Conservation (phyloP, 495 filamentous ascomycete genomes). For the Wilcoxina mikolae region DNA sequence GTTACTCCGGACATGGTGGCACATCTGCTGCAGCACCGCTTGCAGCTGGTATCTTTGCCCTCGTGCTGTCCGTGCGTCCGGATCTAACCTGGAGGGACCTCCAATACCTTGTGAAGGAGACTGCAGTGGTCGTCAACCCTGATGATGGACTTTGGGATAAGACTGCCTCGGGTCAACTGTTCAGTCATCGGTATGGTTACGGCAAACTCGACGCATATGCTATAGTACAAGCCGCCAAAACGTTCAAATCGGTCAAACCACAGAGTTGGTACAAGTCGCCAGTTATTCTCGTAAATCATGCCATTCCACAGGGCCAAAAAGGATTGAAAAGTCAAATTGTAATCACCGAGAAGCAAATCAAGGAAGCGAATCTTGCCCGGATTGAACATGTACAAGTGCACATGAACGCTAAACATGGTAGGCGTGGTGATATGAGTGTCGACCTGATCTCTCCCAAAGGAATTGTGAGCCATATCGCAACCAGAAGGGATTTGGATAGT, state of each 20-base stretch:
- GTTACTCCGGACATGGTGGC: conserved; percentile 67
- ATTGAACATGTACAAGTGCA: conserved; percentile 93
- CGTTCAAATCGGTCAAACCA: conserved; percentile 81
- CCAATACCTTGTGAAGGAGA: conserved; percentile 77
- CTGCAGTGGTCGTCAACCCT: conserved; percentile 64
- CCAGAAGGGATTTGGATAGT: conserved; percentile 50
- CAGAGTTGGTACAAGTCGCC: conserved; percentile 90
- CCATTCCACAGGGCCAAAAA: conserved; percentile 70
- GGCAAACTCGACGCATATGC: conserved; percentile 83
- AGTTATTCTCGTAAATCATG: conserved; percentile 75
- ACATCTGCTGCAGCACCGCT: conserved; percentile 94
- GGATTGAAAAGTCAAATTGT: conserved; percentile 65
- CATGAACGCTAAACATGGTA: conserved; percentile 82
- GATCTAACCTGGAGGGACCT: conserved; percentile 88
- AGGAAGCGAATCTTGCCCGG: conserved; percentile 65
- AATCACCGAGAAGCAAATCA: conserved; percentile 59
- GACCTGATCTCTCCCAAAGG: conserved; percentile 76
- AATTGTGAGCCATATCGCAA: conserved; percentile 69
- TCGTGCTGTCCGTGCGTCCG: conserved; percentile 74
- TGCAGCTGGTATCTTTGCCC: conserved; percentile 79
- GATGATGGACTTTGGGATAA: conserved; percentile 66
- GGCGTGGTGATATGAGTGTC: conserved; percentile 82
- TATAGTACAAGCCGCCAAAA: conserved; percentile 72
- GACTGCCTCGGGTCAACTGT: conserved; percentile 66
- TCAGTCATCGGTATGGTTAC: conserved; percentile 87